A percentile compares a stretch with the other conserved stretches of the same genome.
These are phyloP conservation scores for Ceratobasidium sp. DNA, from an alignment of 1,284 basidiomycete genomes.

Conservation along the genomic window DNA sequence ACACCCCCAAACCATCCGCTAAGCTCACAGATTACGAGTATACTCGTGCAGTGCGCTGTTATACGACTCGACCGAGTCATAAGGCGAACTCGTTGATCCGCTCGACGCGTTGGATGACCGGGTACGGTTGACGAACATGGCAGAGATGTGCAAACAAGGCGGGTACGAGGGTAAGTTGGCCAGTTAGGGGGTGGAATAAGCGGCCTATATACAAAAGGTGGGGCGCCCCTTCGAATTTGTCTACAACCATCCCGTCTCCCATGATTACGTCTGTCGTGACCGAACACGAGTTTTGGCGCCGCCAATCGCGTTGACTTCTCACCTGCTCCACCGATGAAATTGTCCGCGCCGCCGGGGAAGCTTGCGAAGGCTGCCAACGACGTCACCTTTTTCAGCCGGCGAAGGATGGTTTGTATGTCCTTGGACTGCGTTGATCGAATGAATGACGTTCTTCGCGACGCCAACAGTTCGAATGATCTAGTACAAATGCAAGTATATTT, in stretches of 20 bases:
- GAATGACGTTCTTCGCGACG: background rate
- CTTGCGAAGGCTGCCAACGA: background rate
- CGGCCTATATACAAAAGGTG: background rate
- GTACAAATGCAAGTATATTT: background rate
- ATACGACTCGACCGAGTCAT: conserved; percentile 35
- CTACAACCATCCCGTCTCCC: background rate
- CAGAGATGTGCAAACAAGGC: background rate
- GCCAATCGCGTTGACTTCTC: conserved; percentile 2
- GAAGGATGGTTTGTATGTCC: background rate
- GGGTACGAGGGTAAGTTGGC: background rate
- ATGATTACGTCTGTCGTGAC: conserved; percentile 7
- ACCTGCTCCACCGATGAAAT: conserved; percentile 12
- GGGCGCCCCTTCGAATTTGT: conserved; percentile 17
- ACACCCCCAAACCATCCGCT: background rate
- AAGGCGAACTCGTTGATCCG: conserved; percentile 3
- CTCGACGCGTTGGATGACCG: conserved; percentile 14
- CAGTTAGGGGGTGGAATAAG: background rate
- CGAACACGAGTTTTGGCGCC: background rate
- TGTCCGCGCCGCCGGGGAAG: conserved; percentile 1
- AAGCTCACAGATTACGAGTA: conserved; percentile 29
- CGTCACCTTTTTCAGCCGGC: conserved; percentile 8
- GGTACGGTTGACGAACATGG: conserved; percentile 26
- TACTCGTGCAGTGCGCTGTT: conserved; percentile 41
- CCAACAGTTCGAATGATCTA: background rate
- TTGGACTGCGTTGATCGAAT: conserved; percentile 2